Evolutionary conservation across 1,284 basidiomycete genomes (phyloP).

Genomic region (Sphaerobolus stellatus): DNA sequence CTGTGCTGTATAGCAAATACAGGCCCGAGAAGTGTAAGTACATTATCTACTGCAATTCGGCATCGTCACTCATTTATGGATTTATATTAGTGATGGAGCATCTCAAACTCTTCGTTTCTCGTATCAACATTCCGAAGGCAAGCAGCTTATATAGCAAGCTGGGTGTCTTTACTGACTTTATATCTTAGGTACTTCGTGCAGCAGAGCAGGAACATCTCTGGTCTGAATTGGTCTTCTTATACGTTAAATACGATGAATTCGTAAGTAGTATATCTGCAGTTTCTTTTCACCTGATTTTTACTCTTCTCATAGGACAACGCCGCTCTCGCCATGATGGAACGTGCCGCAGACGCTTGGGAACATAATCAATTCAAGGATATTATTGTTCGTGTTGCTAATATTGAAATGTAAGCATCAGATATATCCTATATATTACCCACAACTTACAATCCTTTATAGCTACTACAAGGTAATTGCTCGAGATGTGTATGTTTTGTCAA

Average conservation of each 20-base stretch:
- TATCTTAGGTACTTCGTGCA: constrained; percentile 81
- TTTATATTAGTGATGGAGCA: constrained; percentile 91
- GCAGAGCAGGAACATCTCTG: constrained; percentile 97
- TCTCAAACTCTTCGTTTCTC: constrained; percentile 94
- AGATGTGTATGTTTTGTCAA: constrained; percentile 14
- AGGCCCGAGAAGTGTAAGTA: constrained; percentile 84
- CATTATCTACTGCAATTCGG: neutral
- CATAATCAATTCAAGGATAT: constrained; percentile 99
- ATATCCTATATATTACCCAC: neutral
- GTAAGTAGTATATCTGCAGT: constrained; percentile 43
- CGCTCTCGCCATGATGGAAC: constrained; percentile 97
- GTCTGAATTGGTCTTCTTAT: constrained; percentile 98
- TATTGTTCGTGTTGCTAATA: constrained; percentile 92
- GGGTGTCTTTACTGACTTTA: constrained; percentile 16
- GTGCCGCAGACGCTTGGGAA: constrained; percentile 96
- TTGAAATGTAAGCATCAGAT: constrained; percentile 77
- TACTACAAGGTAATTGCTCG: constrained; percentile 65
- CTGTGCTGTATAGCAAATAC: constrained; percentile 97
- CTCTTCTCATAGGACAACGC: constrained; percentile 73
- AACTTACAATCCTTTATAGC: constrained; percentile 36
- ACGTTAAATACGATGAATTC: constrained; percentile 97
- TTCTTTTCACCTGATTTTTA: neutral
- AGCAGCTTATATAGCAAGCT: neutral
- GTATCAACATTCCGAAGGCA: constrained; percentile 90
- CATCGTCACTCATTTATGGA: constrained; percentile 1